Percentiles rank a stretch among this genome's conserved stretches.
These are phyloP conservation scores for Suhomyces guaymorum DNA, from an alignment of 1,139 yeast genomes.

Conservation along the genomic window DNA sequence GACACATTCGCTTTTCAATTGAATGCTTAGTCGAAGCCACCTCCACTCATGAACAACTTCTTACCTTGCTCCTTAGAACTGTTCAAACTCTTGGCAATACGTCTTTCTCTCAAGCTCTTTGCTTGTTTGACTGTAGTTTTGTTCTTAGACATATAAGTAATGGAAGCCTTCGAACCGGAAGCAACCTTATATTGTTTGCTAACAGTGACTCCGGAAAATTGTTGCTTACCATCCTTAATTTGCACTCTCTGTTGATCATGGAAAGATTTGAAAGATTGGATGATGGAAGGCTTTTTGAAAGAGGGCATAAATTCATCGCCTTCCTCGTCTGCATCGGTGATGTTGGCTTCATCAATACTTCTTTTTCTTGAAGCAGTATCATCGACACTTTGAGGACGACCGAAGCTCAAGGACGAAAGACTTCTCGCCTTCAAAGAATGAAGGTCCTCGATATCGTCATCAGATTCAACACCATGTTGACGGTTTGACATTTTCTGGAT, in stretches of 20 bases:
- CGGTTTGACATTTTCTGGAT: conserved; percentile 34
- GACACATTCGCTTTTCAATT: no score
- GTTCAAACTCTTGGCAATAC: conserved; percentile 30
- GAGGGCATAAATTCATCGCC: conserved; percentile 39
- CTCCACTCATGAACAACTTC: conserved; percentile 21
- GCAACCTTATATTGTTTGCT: conserved; percentile 58
- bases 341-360: conserved; percentile 6
- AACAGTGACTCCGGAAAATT: conserved; percentile 55
- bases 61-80: conserved; percentile 21
- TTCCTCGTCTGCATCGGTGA: conserved; percentile 30
- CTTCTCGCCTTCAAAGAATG: conserved; percentile 50
- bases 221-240: conserved; percentile 40
- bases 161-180: conserved; percentile 59
- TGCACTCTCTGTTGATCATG: conserved; percentile 35
- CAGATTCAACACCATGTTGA: conserved; percentile 42
- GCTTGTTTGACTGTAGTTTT: conserved; percentile 18
- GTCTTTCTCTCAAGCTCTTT: conserved; percentile 32
- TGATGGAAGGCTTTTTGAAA: conserved; percentile 50
- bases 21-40: no score
- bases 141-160: conserved; percentile 52
- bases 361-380: conserved; percentile 15
- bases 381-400: conserved; percentile 22
- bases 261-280: conserved; percentile 47
- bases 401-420: conserved; percentile 33
- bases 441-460: conserved; percentile 47